A percentile compares a stretch with the other conserved stretches of the same genome.
Conservation (phyloP, 768 basidiomycete species). For the Mrakia blollopis region DNA sequence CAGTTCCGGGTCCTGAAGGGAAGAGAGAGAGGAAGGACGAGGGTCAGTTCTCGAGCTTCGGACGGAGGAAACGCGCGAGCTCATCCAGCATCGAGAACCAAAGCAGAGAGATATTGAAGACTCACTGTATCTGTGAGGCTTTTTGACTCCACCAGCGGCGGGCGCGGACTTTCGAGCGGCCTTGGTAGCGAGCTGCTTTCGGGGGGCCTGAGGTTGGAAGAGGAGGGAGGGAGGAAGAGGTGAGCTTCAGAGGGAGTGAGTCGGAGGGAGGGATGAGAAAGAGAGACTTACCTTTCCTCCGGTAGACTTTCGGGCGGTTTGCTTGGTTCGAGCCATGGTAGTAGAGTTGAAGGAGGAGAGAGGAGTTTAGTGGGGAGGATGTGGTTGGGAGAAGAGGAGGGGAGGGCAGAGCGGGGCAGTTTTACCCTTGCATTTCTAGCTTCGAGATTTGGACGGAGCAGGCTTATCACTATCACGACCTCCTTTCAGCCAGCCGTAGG, state of each 20-base stretch:
- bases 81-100: not conserved
- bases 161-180: conserved; percentile 43
- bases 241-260: not conserved
- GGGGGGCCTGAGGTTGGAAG: conserved; percentile 22
- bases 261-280: not conserved
- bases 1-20: conserved; percentile 70
- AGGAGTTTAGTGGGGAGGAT: not conserved
- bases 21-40: conserved; percentile 50
- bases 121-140: conserved; percentile 39
- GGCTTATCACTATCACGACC: no score
- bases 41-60: no score
- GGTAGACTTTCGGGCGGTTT: conserved; percentile 99
- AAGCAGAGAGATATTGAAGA: not conserved
- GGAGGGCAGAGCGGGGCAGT: not conserved
- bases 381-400: not conserved
- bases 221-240: not conserved
- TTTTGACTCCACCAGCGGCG: conserved; percentile 66
- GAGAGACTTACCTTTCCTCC: conserved; percentile 67
- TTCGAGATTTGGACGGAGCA: no score
- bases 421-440: no score
- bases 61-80: not conserved
- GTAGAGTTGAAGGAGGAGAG: not conserved
- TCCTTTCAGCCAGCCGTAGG: no score
- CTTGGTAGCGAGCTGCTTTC: conserved; percentile 43
- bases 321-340: conserved; percentile 50